Conservation (phyloP, 164 flowering plant genomes). For the Echeveria elegans region DNA sequence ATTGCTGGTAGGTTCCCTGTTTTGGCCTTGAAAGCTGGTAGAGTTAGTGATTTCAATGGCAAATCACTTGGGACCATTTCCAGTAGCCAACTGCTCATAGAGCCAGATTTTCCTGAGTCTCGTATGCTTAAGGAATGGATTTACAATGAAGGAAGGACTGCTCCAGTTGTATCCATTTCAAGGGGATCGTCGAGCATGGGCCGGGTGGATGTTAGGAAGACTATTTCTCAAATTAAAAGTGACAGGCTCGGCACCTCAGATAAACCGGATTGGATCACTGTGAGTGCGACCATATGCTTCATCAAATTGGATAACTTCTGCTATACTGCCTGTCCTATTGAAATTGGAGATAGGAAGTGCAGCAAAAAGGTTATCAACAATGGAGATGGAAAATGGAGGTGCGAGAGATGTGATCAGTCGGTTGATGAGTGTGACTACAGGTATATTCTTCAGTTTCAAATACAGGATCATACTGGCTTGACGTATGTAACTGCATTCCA, state of each 20-base stretch:
- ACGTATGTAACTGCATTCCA: conserved; percentile 97
- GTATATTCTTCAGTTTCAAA: conserved; percentile 77
- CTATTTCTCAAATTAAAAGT: conserved; percentile 80
- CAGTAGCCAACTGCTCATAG: conserved; percentile 57
- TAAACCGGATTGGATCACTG: conserved; percentile 93
- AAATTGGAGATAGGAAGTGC: conserved; percentile 80
- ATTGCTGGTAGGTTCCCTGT: conserved; percentile 77
- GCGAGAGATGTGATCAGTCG: conserved; percentile 78
- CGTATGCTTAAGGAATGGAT: conserved; percentile 61
- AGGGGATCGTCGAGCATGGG: conserved; percentile 43
- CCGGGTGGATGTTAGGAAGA: conserved; percentile 56
- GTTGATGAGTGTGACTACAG: conserved; percentile 82
- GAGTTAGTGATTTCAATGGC: conserved; percentile 82
- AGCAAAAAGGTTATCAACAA: conserved; percentile 82
- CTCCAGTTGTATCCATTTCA: conserved; percentile 53
- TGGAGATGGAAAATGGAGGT: conserved; percentile 92
- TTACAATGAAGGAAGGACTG: conserved; percentile 52
- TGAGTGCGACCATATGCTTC: conserved; percentile 49
- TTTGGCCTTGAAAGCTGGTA: conserved; percentile 77
- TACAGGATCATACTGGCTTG: conserved; percentile 83
- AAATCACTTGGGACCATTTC: conserved; percentile 75
- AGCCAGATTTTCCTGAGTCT: conserved; percentile 81
- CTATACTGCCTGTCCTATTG: conserved; percentile 84
- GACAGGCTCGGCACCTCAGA: conserved; percentile 87
- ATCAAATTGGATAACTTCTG: conserved; percentile 74